phyloP scores from a whole-genome alignment of 805 yeast genomes.

The Candida coleopterorum region DNA sequence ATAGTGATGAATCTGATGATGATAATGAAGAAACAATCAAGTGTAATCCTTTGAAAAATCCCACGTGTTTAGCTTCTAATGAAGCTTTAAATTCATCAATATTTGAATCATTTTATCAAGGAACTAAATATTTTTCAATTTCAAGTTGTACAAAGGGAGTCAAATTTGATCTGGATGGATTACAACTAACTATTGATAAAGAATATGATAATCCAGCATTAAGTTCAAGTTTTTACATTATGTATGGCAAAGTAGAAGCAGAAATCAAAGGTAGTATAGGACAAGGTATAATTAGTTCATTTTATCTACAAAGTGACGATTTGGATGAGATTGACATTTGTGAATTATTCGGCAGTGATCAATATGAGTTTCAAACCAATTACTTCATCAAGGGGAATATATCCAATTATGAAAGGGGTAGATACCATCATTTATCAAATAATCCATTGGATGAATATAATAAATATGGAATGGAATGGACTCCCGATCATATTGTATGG shows the following conservation, averaged over 20 bases:
- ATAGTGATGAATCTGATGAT: background rate
- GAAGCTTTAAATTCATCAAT: constrained; percentile 18
- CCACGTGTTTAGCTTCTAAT: constrained; percentile 22
- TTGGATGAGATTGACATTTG: constrained; percentile 39
- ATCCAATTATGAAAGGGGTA: constrained; percentile 31
- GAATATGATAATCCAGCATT: constrained; percentile 31
- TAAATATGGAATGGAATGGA: constrained; percentile 35
- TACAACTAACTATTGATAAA: constrained; percentile 13
- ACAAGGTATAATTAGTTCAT: constrained; percentile 32
- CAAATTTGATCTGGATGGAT: constrained; percentile 10
- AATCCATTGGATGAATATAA: constrained; percentile 24
- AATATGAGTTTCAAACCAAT: constrained; percentile 28
- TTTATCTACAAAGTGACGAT: constrained; percentile 40
- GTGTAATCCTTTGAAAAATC: constrained; percentile 25
- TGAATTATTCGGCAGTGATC: constrained; percentile 36
- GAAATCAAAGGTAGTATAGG: constrained; percentile 31
- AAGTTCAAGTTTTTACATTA: constrained; percentile 24
- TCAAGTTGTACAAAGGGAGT: constrained; percentile 6
- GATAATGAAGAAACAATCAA: constrained; percentile 7
- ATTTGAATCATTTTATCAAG: constrained; percentile 13
- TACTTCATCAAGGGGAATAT: constrained; percentile 38
- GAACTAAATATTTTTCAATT: constrained; percentile 10
- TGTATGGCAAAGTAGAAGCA: constrained; percentile 35
- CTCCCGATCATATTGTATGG: constrained; percentile 27
- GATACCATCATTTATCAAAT: constrained; percentile 20